A percentile compares a stretch with the other conserved stretches of the same genome.
These are phyloP conservation scores for Alternaria arbusti DNA, from an alignment of 2,329 filamentous ascomycete species.

Conservation along the genomic window DNA sequence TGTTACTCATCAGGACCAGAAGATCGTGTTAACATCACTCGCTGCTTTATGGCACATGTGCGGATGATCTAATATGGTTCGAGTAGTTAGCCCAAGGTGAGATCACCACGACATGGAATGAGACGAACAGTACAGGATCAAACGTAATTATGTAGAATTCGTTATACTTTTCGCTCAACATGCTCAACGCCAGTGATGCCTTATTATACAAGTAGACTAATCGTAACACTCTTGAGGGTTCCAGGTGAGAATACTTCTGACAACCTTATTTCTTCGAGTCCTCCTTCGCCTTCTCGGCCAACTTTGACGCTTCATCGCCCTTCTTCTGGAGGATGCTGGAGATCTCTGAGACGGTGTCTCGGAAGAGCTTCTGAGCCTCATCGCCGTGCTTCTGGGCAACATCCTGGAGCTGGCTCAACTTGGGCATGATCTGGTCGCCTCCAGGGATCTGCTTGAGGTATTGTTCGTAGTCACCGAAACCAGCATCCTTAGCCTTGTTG, in stretches of 20 bases:
- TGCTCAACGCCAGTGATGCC: constrained; percentile 11
- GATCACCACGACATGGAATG: too few species aligned
- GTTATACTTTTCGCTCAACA: not conserved
- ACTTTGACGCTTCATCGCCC: constrained; percentile 37
- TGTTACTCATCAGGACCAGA: too few species aligned
- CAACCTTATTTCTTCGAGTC: constrained; percentile 40
- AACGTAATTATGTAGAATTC: too few species aligned
- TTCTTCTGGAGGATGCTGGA: constrained; percentile 44
- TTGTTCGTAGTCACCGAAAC: constrained; percentile 61
- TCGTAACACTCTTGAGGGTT: not conserved
- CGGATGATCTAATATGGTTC: too few species aligned
- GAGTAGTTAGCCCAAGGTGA: too few species aligned
- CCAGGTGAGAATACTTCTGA: not conserved
- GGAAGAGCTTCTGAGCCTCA: constrained; percentile 72
- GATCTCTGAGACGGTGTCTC: constrained; percentile 59
- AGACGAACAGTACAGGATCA: too few species aligned
- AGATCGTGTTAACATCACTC: too few species aligned
- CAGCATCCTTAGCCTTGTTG: constrained; percentile 64
- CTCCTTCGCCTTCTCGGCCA: constrained; percentile 45
- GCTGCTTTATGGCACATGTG: too few species aligned
- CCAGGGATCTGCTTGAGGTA: constrained; percentile 71
- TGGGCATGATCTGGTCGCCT: constrained; percentile 68
- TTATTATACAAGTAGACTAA: constrained; percentile 8
- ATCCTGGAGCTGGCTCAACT: constrained; percentile 69
- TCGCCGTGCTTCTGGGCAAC: constrained; percentile 71